A percentile compares a stretch with the other conserved stretches of the same genome.
Conservation (phyloP, 805 yeast species). For the Spathaspora passalidarum region DNA sequence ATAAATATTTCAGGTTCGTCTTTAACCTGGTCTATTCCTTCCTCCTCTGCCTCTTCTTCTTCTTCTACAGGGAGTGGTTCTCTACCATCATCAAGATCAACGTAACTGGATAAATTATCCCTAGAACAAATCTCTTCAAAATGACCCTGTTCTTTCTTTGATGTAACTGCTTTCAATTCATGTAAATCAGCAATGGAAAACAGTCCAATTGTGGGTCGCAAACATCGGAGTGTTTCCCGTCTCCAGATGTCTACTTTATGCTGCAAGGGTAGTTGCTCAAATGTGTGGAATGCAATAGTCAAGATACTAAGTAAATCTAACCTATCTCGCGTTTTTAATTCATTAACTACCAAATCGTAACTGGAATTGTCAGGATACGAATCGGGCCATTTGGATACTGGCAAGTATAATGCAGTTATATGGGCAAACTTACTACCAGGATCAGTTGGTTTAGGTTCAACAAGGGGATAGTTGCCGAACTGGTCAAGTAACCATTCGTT, state of each 20-base stretch:
- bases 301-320: conserved; percentile 4
- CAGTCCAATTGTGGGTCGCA: conserved; percentile 9
- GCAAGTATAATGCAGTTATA: conserved; percentile 9
- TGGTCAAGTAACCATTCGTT: conserved; percentile 13
- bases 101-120: conserved; percentile 11
- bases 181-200: conserved; percentile 12
- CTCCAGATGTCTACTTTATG: conserved; percentile 10
- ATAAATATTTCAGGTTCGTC: conserved; percentile 1
- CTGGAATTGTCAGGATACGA: conserved; percentile 9
- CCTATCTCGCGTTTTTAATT: conserved; percentile 3
- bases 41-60: conserved; percentile 5
- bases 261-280: conserved; percentile 6
- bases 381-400: conserved; percentile 11
- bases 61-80: conserved; percentile 3
- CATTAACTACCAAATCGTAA: conserved; percentile 5
- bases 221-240: conserved; percentile 4
- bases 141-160: conserved; percentile 7
- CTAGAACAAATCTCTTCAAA: conserved; percentile 13
- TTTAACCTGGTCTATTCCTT: conserved; percentile 2
- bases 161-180: conserved; percentile 7
- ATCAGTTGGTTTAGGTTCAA: conserved; percentile 1
- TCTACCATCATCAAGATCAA: conserved; percentile 6
- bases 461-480: conserved; percentile 8
- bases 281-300: conserved; percentile 7
- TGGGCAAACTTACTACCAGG: conserved; percentile 8